Base-by-base conservation (phyloP, 768 basidiomycete genomes). In the Tulasnella calospora region DNA sequence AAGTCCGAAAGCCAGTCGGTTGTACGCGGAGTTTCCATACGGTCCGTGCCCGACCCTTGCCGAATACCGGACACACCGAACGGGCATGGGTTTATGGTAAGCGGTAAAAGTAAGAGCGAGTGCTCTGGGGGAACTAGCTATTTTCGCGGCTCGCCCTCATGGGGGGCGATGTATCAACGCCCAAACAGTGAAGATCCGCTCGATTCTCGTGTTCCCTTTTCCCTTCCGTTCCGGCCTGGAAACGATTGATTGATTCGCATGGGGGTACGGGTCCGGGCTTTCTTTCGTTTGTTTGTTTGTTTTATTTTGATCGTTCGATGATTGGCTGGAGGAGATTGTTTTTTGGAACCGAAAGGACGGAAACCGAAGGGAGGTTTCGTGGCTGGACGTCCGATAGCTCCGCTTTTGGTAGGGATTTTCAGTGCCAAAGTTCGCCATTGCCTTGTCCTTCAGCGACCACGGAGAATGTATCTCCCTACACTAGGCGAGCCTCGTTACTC, bases 1-100 rank as follows among this genome's bases (percentile, higher is more conserved):
- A 67, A 67, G 61, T 67, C 61, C 61, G 61, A 67, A 67, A 67
- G 61, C 61, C 30, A 67, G 61, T 67, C 61, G 61, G 61, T 67
- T 67, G 61, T 67, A 67, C 30, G 30, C 61, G 61, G 61, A 67
- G 61, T 67, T 67, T 67, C 27, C 27, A 6, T 23, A 67, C 33
- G 27, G 51, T 51, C n/a, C 51, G 51, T n/a, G 23, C 51, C 61
- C 61, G 61, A 67, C 27, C 61, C 61, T 67, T 35, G 61, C 61
- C 61, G 61, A 67, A 17, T 67, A 27, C 61, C 61, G 61, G 27
- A 67, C 61, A 35, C 8, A 0, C 33, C 33, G 61, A 35, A 35
- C 33, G 61, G n/a, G 17, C 23, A 67, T 67, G 61, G 15, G 13
- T 19, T 3, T 23, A 0, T 51, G 51, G 21, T 21, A 51, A 51